phyloP scores from a whole-genome alignment of 2,329 filamentous ascomycete species.

The Colletotrichum sp. region DNA sequence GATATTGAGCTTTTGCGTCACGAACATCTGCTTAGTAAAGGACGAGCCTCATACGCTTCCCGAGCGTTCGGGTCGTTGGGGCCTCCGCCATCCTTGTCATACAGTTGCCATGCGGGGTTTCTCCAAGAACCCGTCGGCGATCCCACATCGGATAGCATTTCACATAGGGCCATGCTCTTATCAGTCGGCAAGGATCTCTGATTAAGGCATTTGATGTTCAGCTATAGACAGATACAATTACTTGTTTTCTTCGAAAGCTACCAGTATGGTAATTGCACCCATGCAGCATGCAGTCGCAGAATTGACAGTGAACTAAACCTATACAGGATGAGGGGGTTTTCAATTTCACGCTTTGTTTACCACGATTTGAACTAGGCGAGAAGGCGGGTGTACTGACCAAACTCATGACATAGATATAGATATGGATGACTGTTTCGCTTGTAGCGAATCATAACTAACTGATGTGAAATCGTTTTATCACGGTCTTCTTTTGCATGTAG shows the following conservation, averaged over 20 bases:
- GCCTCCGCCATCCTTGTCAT: background rate
- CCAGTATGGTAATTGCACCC: rapidly evolving
- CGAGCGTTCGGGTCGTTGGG: background rate
- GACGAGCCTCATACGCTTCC: background rate
- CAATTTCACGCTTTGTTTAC: background rate
- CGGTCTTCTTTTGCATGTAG: background rate
- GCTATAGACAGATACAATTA: background rate
- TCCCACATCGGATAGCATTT: background rate
- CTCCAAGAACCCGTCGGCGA: background rate
- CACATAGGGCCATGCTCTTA: background rate
- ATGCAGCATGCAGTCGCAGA: background rate
- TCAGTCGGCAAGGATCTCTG: background rate
- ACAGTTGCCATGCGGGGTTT: background rate
- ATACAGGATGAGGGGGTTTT: background rate
- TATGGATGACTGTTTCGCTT: background rate
- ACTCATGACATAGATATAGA: background rate
- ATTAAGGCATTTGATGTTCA: background rate
- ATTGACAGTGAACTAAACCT: background rate
- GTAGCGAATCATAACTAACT: background rate
- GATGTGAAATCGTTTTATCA: background rate
- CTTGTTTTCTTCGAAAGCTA: background rate
- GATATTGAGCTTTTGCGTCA: background rate
- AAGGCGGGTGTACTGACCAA: background rate
- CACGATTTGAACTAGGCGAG: background rate
- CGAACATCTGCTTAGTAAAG: background rate